These are phyloP conservation scores for Dentiscutata heterogama DNA, from an alignment of 371 early-diverging fungal genomes.

Conservation along the genomic window DNA sequence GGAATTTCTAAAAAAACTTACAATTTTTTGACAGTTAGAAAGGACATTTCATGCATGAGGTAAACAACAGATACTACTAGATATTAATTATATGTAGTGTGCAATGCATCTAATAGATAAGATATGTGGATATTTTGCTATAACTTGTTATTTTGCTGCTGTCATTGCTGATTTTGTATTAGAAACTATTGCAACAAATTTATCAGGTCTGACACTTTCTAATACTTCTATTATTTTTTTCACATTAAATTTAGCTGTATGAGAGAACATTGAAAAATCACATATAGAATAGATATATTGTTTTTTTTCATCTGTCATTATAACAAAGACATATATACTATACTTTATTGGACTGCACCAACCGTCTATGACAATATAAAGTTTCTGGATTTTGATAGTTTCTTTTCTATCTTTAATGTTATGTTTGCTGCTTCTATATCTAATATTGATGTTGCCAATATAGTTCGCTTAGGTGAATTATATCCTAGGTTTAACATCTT, in stretches of 20 bases:
- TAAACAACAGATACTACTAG: too few species aligned
- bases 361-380: conserved; percentile 25
- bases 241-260: background rate
- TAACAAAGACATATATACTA: background rate
- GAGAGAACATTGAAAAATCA: background rate
- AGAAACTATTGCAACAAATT: too few species aligned
- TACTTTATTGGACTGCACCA: background rate
- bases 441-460: background rate
- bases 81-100: too few species aligned
- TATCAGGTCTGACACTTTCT: too few species aligned
- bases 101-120: too few species aligned
- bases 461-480: background rate
- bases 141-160: too few species aligned
- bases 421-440: background rate
- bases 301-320: background rate
- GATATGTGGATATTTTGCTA: too few species aligned
- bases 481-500: background rate
- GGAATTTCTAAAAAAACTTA: too few species aligned
- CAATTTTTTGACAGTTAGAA: too few species aligned
- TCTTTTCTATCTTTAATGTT: background rate
- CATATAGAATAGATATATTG: background rate
- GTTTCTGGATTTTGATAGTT: background rate
- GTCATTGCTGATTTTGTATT: too few species aligned
- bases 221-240: too few species aligned
- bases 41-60: too few species aligned